Conservation (phyloP, 768 basidiomycete genomes). For the Suillus plorans region DNA sequence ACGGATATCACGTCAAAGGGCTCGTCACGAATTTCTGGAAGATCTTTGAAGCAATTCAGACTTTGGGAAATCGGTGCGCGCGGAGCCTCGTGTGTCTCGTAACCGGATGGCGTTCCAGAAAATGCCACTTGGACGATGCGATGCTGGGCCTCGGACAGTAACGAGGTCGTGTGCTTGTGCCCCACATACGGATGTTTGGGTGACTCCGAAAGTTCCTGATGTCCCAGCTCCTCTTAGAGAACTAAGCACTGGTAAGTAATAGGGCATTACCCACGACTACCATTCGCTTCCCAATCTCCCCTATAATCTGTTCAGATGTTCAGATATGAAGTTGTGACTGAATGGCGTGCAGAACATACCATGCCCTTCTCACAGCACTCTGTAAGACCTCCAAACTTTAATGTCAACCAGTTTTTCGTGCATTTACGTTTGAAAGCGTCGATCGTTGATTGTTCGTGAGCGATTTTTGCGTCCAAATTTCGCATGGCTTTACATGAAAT, state of each 20-base stretch:
- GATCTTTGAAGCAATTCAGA: constrained; percentile 1
- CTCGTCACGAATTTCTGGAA: constrained; percentile 4
- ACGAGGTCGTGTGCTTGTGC: not conserved
- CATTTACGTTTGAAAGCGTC: constrained; percentile 81
- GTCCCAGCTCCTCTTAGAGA: not conserved
- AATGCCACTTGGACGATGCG: not conserved
- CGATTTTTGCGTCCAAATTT: constrained; percentile 75
- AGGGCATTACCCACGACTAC: constrained; percentile 32
- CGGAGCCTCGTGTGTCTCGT: not conserved
- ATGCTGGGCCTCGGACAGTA: constrained; percentile 1
- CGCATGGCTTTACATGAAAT: constrained; percentile 74
- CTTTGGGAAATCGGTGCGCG: not conserved
- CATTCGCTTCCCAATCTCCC: constrained; percentile 48
- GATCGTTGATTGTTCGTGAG: constrained; percentile 75
- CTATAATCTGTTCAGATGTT: constrained; percentile 38
- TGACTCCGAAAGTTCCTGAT: constrained; percentile 2
- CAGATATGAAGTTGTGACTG: not conserved
- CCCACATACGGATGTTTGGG: not conserved
- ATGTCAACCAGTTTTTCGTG: constrained; percentile 66
- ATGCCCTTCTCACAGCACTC: constrained; percentile 84
- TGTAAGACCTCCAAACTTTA: constrained; percentile 85
- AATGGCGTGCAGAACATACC: constrained; percentile 30
- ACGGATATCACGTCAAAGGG: not conserved
- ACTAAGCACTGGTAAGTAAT: not conserved
- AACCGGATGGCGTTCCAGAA: not conserved